Base-by-base conservation (phyloP, 2,329 filamentous ascomycete genomes). In the Pseudogymnoascus sp. region DNA sequence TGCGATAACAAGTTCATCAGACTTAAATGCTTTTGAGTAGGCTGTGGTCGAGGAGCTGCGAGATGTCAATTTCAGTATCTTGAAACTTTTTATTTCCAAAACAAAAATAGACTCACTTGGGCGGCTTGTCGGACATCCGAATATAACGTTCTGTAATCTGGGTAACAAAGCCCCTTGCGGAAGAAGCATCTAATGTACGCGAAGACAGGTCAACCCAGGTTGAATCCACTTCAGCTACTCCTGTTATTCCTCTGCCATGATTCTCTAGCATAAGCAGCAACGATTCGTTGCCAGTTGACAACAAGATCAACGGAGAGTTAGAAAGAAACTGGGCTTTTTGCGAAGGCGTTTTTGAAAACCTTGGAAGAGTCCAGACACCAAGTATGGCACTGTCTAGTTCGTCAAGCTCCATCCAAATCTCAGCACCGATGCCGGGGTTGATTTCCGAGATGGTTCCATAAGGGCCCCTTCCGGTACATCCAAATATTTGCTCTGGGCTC, bases 361-460 rank as follows among this genome's bases (percentile, higher is more conserved):
- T 59, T n/a, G 63, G 64, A 12, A 87, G 77, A 11, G 80, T 74
- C 83, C 84, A 87, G 14, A 78, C 80, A 58, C 79, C 76, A 60
- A 77, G 80, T 33, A 84, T 77, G 1, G 78, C 76, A 6, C 76
- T 75, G 6, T 74, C 75, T 45, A 78, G 80, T 21, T 83, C 80
- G 10, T 23, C 38, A 37, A 85, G 75, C 21, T 85, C 81, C 4
- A 84, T 69, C 1, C 82, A 84, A 66, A 90, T 83, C 62, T 82
- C 84, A 16, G 88, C 90, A 69, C 89, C 84, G 29, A 90, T 75
- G 3, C 90, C 90, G 72, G 85, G 79, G 65, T 88, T 82, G 65
- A 90, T 78, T 69, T 93, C 88, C 2, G 84, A 83, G 23, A 93
- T 76, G 6, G 82, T 81, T 8, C 88, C 88, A 31, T 79, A 81